A percentile compares a stretch with the other conserved stretches of the same genome.
Evolutionary conservation across 805 yeast genomes (phyloP).

Genomic region (Spathaspora sp.): DNA sequence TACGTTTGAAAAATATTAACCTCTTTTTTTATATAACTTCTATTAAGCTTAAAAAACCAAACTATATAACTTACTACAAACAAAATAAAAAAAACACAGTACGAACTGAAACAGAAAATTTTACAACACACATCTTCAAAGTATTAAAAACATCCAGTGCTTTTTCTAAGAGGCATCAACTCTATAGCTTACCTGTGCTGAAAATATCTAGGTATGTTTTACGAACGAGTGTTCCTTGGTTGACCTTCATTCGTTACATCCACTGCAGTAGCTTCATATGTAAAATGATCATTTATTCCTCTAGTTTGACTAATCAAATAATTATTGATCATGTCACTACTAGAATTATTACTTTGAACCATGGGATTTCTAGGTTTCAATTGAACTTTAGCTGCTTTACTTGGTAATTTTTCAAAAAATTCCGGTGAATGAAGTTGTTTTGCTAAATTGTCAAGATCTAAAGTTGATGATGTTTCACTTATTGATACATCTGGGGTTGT

Average conservation of each 20-base stretch:
- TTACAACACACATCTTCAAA: not conserved
- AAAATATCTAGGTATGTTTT: no score
- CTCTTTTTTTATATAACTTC: not conserved
- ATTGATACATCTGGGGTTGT: not conserved
- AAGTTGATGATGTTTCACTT: not conserved
- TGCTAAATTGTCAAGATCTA: conserved; percentile 34
- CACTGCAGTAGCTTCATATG: conserved; percentile 15
- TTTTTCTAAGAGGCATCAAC: not conserved
- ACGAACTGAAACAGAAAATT: not conserved
- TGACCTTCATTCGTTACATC: conserved; percentile 1
- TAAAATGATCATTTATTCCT: conserved; percentile 32
- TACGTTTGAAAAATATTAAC: not conserved
- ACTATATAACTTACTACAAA: not conserved
- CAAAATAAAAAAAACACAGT: not conserved
- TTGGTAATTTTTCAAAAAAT: conserved; percentile 36
- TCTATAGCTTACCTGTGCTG: no score
- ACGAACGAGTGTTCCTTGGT: no score
- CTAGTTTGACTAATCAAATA: conserved; percentile 11
- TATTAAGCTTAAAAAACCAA: not conserved
- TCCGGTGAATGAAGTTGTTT: conserved; percentile 33
- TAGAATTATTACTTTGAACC: conserved; percentile 17
- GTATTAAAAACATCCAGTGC: not conserved
- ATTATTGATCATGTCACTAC: conserved; percentile 19
- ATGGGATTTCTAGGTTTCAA: conserved; percentile 13
- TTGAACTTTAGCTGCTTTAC: conserved; percentile 24